These are phyloP conservation scores for Corrigiola litoralis DNA, from an alignment of 179 eudicot genomes.

Conservation along the genomic window DNA sequence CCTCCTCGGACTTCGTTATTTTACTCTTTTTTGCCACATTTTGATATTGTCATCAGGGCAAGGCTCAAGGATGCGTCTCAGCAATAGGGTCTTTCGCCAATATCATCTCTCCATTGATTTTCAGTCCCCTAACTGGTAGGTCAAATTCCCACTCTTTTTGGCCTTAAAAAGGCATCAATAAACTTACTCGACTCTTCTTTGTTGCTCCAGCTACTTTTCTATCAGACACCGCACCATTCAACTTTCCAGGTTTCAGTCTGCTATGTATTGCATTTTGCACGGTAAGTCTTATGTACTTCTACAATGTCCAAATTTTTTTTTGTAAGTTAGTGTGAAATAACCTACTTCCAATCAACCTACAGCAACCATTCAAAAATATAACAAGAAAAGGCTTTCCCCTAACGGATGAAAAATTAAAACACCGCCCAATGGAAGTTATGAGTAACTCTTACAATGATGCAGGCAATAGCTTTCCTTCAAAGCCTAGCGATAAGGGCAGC, in stretches of 20 bases:
- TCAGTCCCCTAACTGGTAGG: conserved; percentile 78
- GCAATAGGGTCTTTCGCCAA: conserved; percentile 63
- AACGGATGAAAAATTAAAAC: neutral
- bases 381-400: neutral
- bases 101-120: conserved; percentile 66
- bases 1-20: no score
- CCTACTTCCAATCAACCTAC: no score
- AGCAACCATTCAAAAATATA: no score
- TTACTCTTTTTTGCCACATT: neutral
- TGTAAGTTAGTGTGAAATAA: no score
- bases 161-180: neutral
- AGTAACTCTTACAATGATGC: conserved; percentile 20
- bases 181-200: neutral
- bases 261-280: conserved; percentile 47
- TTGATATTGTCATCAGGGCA: conserved; percentile 55
- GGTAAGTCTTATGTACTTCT: conserved; percentile 34
- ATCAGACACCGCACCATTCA: conserved; percentile 60
- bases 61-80: conserved; percentile 78
- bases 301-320: no score
- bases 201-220: conserved; percentile 56
- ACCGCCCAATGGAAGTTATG: neutral
- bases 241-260: conserved; percentile 81
- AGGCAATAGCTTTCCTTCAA: conserved; percentile 58
- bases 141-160: conserved; percentile 7
- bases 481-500: conserved; percentile 40